Evolutionary conservation across 352 stramenopile genomes (phyloP), one percentile per base, ranked within the genome.

Genomic region (Phytophthora quininea): DNA sequence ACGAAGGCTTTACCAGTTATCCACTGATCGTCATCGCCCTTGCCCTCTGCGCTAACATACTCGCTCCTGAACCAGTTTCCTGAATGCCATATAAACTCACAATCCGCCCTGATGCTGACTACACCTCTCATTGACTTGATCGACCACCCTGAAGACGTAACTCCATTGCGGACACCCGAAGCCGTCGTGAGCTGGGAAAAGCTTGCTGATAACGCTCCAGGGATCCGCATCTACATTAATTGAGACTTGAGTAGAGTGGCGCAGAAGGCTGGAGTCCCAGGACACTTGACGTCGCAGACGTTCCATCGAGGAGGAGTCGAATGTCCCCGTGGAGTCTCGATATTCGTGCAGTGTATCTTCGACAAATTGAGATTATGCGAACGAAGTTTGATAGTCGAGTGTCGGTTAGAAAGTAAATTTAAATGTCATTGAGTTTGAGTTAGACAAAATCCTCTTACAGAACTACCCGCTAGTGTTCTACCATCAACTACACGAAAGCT

Each of bases 191-290:
- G 5, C 35, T 8, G 42, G n/a, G 31, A 14, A 2, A 32, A 38
- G n/a, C 6, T 3, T 12, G n/a, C 4, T 31, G 43, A 53, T 35
- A 4, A 3, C 6, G 7, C 46, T 12, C 4, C 33, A 8, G 29
- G 57, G 27, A 53, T 73, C 12, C 67, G 71, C 27, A 51, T 11
- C 40, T 61, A 67, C 33, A 60, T 77, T 30, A 80, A 74, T 35
- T 45, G 63, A 1, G 32, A 77, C 11, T 64, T 69, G 1, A 38
- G 62, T 12, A 49, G 54, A 19, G 33, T 79, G 14, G 10, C 29
- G n/a, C 1, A 9, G 1, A 50, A 27, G 0, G 52, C 54, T 27
- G 69, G 62, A 31, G 62, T 77, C 3, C 10, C 40, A 0, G 50
- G 55, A 29, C 19, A 27, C 2, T 14, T 77, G 30, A 69, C 55